Evolutionary conservation across 331 rosid genomes (phyloP), one percentile per base, ranked within the genome.

Genomic region (Stylosanthes scabra): DNA sequence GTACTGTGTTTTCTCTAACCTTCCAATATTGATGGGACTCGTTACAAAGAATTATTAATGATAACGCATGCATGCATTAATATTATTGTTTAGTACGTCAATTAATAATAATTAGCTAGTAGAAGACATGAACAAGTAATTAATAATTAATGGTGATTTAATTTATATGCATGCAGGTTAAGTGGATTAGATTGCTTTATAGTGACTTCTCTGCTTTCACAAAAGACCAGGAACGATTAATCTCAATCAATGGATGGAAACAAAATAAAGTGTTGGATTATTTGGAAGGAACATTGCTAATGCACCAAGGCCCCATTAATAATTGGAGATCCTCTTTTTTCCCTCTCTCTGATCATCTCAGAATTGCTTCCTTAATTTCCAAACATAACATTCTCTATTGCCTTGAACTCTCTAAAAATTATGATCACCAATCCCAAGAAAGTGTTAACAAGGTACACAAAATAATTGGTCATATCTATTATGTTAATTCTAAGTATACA

Each of bases 291-390:
- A 79, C 83, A 25, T 84, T 93, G 70, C 83, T 93, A 58, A 75
- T 89, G 84, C 79, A 89, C 78, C 91, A 85, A 51, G 93, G 90
- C 14, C 70, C 93, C 45, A 86, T 88, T 37, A 82, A 91, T 78
- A 93, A 74, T 61, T 93, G 98, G 98, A 82, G 98, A 68, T 93
- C 98, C 72, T 91, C 98, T 41, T 93, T 91, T 83, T 93, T 91
- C 52, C 97, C 98, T 63, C 52, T 20, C 27, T 79, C 95, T 5
- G 88, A 87, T 40, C 95, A 89, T 83, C 56, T 87, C 1, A 84
- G 69, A 80, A 89, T 93, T 10, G 80, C 84, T 61, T 85, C 96
- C 45, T 41, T 74, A 3, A 80, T 90, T 2, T 61, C 76, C n/a
- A 68, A 85, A 46, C 63, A 88, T 67, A 73, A 66, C 68, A 74